phyloP scores from a whole-genome alignment of 2,329 filamentous ascomycete species.

The Colletotrichum plurivorum region DNA sequence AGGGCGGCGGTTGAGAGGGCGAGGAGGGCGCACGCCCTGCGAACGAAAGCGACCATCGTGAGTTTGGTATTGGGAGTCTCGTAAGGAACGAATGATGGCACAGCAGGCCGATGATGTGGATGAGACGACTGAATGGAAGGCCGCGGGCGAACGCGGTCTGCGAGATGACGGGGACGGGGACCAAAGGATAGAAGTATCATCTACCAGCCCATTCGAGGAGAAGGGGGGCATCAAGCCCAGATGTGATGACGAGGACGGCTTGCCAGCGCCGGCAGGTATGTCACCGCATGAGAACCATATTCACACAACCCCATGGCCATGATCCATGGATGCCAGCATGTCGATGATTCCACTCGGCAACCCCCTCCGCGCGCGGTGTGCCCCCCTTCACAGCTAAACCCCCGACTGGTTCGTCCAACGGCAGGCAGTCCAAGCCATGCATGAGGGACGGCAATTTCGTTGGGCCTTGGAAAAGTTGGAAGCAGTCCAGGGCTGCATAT shows the following conservation, averaged over 20 bases:
- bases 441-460: constrained; percentile 24
- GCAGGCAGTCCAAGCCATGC: constrained; percentile 5
- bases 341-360: constrained; percentile 3
- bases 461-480: constrained; percentile 22
- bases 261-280: not conserved
- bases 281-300: constrained; percentile 19
- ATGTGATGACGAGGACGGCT: constrained; percentile 10
- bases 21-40: constrained; percentile 45
- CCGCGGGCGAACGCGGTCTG: constrained; percentile 16
- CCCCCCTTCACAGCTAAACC: constrained; percentile 15
- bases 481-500: constrained; percentile 22
- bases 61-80: not conserved
- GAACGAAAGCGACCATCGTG: constrained; percentile 9
- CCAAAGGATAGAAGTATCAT: constrained; percentile 33
- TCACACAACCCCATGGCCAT: constrained; percentile 14
- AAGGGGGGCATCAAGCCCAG: constrained; percentile 2
- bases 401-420: constrained; percentile 28
- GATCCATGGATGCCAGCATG: not conserved
- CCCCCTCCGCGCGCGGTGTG: constrained; percentile 17
- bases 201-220: constrained; percentile 1
- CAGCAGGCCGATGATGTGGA: constrained; percentile 14
- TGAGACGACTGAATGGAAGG: constrained; percentile 10
- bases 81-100: constrained; percentile 25
- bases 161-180: constrained; percentile 12
- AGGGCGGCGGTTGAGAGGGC: constrained; percentile 48